Evolutionary conservation across 495 filamentous ascomycete genomes (phyloP).

Genomic region (Annulohypoxylon stygium): DNA sequence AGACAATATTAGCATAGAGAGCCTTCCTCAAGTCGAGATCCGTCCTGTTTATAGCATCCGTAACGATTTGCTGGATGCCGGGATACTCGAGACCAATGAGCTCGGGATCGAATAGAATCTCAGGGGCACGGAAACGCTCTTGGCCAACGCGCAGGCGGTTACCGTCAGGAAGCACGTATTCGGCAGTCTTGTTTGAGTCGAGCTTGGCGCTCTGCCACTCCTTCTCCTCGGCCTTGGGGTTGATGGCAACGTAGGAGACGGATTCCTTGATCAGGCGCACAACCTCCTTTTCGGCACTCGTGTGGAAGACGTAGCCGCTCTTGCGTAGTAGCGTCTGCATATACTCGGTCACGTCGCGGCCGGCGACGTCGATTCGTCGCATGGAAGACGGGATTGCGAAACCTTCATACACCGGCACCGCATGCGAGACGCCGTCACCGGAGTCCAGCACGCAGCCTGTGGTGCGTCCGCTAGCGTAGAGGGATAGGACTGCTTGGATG

Average conservation of each 20-base stretch:
- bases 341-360: constrained; percentile 97
- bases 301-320: constrained; percentile 94
- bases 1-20: constrained; percentile 94
- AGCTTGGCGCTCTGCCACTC: constrained; percentile 82
- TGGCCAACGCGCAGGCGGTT: constrained; percentile 60
- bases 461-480: constrained; percentile 96
- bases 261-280: constrained; percentile 98
- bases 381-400: constrained; percentile 97
- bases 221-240: constrained; percentile 95
- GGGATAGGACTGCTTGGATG: constrained; percentile 95
- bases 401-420: constrained; percentile 97
- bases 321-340: constrained; percentile 92
- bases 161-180: constrained; percentile 92
- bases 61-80: constrained; percentile 96
- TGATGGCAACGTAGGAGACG: constrained; percentile 88
- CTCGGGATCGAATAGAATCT: constrained; percentile 98
- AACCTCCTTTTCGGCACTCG: constrained; percentile 97
- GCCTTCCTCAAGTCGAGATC: constrained; percentile 96
- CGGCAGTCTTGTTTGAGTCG: constrained; percentile 76
- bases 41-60: constrained; percentile 95
- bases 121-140: constrained; percentile 94
- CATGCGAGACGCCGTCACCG: constrained; percentile 96
- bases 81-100: constrained; percentile 97
- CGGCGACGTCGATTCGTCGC: constrained; percentile 94
- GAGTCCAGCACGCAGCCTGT: constrained; percentile 96